Percentiles rank a stretch among this genome's conserved stretches.
These are phyloP conservation scores for Gossypium anomalum DNA, from an alignment of 345 rosid species.

Conservation along the genomic window DNA sequence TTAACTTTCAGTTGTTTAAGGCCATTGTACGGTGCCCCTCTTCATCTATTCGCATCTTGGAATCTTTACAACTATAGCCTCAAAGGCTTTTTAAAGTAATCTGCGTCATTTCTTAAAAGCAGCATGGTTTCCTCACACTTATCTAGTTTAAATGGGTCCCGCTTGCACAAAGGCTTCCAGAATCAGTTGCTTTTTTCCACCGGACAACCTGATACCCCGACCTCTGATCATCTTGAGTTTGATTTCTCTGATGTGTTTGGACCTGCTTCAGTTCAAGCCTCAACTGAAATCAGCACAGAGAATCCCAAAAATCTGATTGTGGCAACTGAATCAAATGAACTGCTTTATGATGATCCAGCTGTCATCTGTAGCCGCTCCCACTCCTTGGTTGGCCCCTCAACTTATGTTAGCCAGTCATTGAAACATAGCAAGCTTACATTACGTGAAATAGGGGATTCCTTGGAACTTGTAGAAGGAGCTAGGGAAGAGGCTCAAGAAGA, in stretches of 20 bases:
- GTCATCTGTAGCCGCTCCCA: constrained; percentile 44
- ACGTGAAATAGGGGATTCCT: constrained; percentile 37
- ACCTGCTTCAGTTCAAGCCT: constrained; percentile 37
- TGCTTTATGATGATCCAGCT: constrained; percentile 40
- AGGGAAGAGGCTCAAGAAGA: constrained; percentile 15
- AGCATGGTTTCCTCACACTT: constrained; percentile 29
- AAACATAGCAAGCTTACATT: constrained; percentile 44
- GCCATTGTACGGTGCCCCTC: constrained; percentile 31
- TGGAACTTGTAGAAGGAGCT: constrained; percentile 25
- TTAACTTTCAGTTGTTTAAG: constrained; percentile 35
- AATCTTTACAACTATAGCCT: constrained; percentile 15
- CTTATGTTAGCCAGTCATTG: constrained; percentile 39
- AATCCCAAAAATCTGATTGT: constrained; percentile 14
- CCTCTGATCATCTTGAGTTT: constrained; percentile 40
- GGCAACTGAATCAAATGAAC: constrained; percentile 21
- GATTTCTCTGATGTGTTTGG: constrained; percentile 54
- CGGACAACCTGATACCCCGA: constrained; percentile 26
- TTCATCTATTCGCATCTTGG: constrained; percentile 13
- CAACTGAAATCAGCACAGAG: constrained; percentile 22
- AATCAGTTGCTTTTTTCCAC: constrained; percentile 35
- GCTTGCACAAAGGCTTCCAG: constrained; percentile 17
- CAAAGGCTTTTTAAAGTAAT: constrained; percentile 4
- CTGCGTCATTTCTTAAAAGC: constrained; percentile 4
- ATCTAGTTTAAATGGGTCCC: constrained; percentile 30
- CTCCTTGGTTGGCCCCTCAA: constrained; percentile 53